Percentiles rank a stretch among this genome's conserved stretches.
Conservation (phyloP, 2,329 filamentous ascomycete genomes). For the Pseudopyrenochaeta lycopersici region DNA sequence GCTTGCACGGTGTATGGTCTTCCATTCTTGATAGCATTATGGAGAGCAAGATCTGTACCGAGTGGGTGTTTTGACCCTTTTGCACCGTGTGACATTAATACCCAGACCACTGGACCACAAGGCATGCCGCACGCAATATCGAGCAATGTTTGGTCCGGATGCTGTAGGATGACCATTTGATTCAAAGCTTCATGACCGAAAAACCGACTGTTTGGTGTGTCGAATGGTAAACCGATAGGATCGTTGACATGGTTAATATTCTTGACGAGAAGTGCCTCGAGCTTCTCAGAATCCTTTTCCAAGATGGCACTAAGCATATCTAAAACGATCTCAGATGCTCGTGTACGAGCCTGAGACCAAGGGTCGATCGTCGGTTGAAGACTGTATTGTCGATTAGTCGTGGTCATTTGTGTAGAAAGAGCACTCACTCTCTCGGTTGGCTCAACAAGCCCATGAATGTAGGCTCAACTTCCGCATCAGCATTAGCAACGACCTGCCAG, state of each 20-base stretch:
- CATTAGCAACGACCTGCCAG: conserved; percentile 15
- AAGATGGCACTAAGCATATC: conserved; percentile 40
- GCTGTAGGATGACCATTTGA: conserved; percentile 39
- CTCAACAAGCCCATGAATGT: conserved; percentile 16
- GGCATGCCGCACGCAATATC: conserved; percentile 46
- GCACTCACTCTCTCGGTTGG: conserved; percentile 15
- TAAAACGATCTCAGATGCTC: conserved; percentile 26
- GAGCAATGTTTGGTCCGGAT: conserved; percentile 40
- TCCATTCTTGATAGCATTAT: conserved; percentile 49
- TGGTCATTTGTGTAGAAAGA: too few relatives aligned
- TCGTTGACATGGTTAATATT: conserved; percentile 38
- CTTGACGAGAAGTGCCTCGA: conserved; percentile 36
- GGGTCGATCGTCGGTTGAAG: conserved; percentile 18
- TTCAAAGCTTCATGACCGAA: conserved; percentile 35
- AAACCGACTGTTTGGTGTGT: conserved; percentile 29
- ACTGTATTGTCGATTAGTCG: conserved; percentile 11
- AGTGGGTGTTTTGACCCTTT: conserved; percentile 42
- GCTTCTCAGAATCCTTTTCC: conserved; percentile 29
- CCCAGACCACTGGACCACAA: conserved; percentile 34
- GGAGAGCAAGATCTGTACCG: conserved; percentile 42
- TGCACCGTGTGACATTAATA: conserved; percentile 37
- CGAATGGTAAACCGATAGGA: conserved; percentile 41
- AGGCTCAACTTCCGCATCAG: conserved; percentile 11
- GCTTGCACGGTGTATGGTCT: conserved; percentile 39
- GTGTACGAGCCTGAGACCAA: conserved; percentile 20